phyloP scores from a whole-genome alignment of 805 yeast genomes.

The Schwanniomyces vanrijiae region DNA sequence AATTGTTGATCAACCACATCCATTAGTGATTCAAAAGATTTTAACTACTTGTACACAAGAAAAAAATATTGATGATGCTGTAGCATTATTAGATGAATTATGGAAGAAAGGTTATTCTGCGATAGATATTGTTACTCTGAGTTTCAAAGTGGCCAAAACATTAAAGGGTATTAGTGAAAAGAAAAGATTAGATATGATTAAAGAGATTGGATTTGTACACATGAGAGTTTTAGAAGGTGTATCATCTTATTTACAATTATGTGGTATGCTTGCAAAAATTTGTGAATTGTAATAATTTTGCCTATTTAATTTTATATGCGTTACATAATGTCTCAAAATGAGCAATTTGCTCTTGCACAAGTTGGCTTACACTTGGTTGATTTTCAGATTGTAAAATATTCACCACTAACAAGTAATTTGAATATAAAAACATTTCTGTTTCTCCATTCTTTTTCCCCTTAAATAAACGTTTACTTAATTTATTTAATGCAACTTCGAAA shows the following conservation, averaged over 20 bases:
- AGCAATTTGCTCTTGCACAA: conserved; percentile 34
- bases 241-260: conserved; percentile 78
- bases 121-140: conserved; percentile 86
- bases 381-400: conserved; percentile 51
- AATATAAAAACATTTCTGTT: conserved; percentile 71
- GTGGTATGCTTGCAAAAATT: conserved; percentile 73
- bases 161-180: conserved; percentile 68
- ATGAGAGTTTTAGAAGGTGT: conserved; percentile 95
- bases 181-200: conserved; percentile 70
- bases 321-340: conserved; percentile 42
- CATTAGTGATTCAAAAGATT: conserved; percentile 71
- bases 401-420: conserved; percentile 64
- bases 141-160: conserved; percentile 84
- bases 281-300: conserved; percentile 23
- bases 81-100: conserved; percentile 61
- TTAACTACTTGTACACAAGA: conserved; percentile 40
- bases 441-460: conserved; percentile 40
- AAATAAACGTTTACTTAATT: conserved; percentile 50
- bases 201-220: conserved; percentile 87
- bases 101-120: conserved; percentile 94
- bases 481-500: conserved; percentile 76
- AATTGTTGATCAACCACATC: conserved; percentile 96
- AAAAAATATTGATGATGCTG: conserved; percentile 59
- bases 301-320: conserved; percentile 28
- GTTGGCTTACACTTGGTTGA: conserved; percentile 16